Base-by-base conservation (phyloP, 2,329 filamentous ascomycete genomes). In the Didymosphaeria variabile region DNA sequence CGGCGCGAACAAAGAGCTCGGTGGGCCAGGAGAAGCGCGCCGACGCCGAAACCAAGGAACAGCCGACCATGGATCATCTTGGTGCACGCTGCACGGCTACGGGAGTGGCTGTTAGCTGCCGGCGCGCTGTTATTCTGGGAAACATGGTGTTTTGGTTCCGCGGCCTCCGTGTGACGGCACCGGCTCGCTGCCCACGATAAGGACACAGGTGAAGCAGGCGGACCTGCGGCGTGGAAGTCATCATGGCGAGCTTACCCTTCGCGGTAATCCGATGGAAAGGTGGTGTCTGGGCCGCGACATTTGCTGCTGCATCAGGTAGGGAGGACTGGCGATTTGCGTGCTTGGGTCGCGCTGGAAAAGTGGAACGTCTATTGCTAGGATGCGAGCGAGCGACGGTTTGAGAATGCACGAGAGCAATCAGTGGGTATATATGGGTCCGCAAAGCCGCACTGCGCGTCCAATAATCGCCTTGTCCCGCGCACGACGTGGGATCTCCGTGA, bases 381-480 rank as follows among this genome's bases (percentile, higher is more conserved):
- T 58, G 64, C 64, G 68, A 64, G 68, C 58, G 65, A 61, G 60
- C 49, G 62, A 66, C 72, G 63, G 59, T 72, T 72, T 57, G 70
- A 70, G 69, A 73, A 70, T 65, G 67, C 69, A 66, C 73, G 73
- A 76, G 75, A 75, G 75, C 67, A 52, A 68, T 67, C 45, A 67
- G 72, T 75, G 73, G 72, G 69, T 75, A 75, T 64, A 74, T 70
- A 61, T 73, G 73, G 73, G 71, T 61, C 72, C 56, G 60, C 68
- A 64, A 67, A 70, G 65, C 65, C 67, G 67, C 63, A 52, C 62
- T 63, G 60, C 68, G 64, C 69, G 69, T 59, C 72, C 73, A 76
- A 77, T 75, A 64, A 58, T 68, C 55, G 56, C 42, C 47, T 46
- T 56, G 42, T 46, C 57, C 64, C 60, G 63, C 60, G 63, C 38